phyloP scores from a whole-genome alignment of 257 asterid species.

The Primulina huaijiensis region DNA sequence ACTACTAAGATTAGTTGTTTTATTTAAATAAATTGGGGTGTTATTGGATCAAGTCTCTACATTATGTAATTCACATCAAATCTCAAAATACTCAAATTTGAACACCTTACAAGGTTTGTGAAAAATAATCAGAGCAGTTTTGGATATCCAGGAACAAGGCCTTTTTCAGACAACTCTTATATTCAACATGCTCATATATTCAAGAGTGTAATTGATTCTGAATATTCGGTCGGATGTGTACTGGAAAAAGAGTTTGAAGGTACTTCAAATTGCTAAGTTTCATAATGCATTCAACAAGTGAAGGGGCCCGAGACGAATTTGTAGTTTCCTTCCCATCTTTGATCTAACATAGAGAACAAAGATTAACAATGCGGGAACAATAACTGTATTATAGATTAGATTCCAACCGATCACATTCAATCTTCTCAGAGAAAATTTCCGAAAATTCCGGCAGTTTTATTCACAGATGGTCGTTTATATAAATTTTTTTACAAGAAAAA shows the following conservation, averaged over 20 bases:
- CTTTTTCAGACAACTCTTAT: too few species aligned
- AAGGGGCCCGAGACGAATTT: neutral
- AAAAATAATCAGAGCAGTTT: neutral
- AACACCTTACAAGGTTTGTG: neutral
- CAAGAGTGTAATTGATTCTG: neutral
- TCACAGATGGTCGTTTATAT: constrained; percentile 26
- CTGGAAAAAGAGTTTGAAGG: too few species aligned
- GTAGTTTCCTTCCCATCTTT: too few species aligned
- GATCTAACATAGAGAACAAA: too few species aligned
- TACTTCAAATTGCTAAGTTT: too few species aligned
- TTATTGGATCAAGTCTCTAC: neutral
- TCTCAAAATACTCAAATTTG: too few species aligned
- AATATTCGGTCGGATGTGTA: neutral
- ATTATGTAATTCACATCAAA: neutral
- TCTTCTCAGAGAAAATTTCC: neutral
- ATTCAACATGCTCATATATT: too few species aligned
- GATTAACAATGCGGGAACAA: neutral
- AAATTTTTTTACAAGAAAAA: constrained; percentile 38
- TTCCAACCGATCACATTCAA: neutral
- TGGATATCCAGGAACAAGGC: neutral
- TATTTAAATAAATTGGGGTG: too few species aligned
- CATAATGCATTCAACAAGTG: neutral
- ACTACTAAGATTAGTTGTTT: constrained; percentile 5
- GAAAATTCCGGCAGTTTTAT: constrained; percentile 20
- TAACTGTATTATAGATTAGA: too few species aligned